These are phyloP conservation scores for Hyphopichia wangnamkhiaoensis DNA, from an alignment of 1,139 yeast genomes.

Conservation along the genomic window DNA sequence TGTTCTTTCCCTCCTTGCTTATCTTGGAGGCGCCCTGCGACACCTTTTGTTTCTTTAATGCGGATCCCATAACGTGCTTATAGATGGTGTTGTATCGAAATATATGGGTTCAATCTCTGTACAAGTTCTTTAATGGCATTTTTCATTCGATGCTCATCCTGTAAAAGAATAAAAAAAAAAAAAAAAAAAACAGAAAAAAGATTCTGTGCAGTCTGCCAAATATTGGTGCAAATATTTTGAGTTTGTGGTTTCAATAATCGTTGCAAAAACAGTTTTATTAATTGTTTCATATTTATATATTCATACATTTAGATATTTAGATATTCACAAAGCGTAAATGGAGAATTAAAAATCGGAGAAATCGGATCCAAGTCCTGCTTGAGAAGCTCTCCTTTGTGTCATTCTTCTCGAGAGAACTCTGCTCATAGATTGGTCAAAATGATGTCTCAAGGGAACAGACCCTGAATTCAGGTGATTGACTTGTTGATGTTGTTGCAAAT, in stretches of 20 bases:
- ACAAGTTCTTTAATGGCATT: neutral
- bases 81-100: neutral
- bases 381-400: neutral
- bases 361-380: no score
- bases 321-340: no score
- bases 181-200: neutral
- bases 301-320: no score
- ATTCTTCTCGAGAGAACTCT: neutral
- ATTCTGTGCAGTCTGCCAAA: neutral
- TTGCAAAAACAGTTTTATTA: no score
- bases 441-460: constrained; percentile 11
- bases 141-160: constrained; percentile 4
- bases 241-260: no score
- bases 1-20: constrained; percentile 7
- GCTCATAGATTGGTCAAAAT: constrained; percentile 10
- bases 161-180: neutral
- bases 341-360: no score
- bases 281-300: no score
- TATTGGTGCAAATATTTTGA: no score
- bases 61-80: constrained; percentile 14
- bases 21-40: constrained; percentile 11
- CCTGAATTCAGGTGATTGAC: neutral
- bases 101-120: neutral
- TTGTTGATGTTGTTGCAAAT: neutral
- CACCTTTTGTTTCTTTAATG: constrained; percentile 20